Evolutionary conservation across 306 rosid species (phyloP).

Genomic region (Ceratonia siliqua): DNA sequence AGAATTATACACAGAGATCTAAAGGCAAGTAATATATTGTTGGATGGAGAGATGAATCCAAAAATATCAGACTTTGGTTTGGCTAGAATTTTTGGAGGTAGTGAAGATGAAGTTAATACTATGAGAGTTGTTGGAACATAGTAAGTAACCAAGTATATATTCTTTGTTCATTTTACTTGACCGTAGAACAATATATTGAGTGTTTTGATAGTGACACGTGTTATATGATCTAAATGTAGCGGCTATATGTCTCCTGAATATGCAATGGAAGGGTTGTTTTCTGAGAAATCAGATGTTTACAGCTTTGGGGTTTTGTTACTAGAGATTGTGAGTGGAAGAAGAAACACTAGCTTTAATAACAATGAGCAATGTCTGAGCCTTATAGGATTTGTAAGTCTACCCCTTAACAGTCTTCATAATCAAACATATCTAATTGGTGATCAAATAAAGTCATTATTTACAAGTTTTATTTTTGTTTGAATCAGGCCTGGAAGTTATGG

Average conservation of each 20-base stretch:
- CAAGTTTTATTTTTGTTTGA: background rate
- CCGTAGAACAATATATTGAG: background rate
- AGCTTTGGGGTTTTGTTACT: slow-evolving; percentile 41
- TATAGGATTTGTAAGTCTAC: slow-evolving; percentile 39
- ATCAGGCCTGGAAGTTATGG: slow-evolving; percentile 50
- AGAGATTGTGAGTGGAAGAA: slow-evolving; percentile 42
- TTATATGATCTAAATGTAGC: slow-evolving; percentile 7
- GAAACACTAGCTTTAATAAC: slow-evolving; percentile 38
- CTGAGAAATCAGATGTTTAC: slow-evolving; percentile 38
- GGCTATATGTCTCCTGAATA: slow-evolving; percentile 44
- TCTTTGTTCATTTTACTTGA: background rate
- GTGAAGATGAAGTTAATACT: slow-evolving; percentile 36
- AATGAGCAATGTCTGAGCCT: slow-evolving; percentile 36
- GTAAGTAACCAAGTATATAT: slow-evolving; percentile 19
- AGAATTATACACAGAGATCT: slow-evolving; percentile 43
- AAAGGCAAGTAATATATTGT: slow-evolving; percentile 42
- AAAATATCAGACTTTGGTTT: slow-evolving; percentile 45
- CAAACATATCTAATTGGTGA: no score
- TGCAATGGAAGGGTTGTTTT: slow-evolving; percentile 43
- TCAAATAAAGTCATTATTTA: no score
- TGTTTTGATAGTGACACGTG: background rate
- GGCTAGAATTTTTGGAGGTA: slow-evolving; percentile 36
- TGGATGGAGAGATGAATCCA: slow-evolving; percentile 38
- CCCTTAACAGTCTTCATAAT: background rate
- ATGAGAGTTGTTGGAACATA: slow-evolving; percentile 45